Evolutionary conservation across 1,139 yeast species (phyloP), one percentile per base, ranked within the genome.

Genomic region (Candida sp.): DNA sequence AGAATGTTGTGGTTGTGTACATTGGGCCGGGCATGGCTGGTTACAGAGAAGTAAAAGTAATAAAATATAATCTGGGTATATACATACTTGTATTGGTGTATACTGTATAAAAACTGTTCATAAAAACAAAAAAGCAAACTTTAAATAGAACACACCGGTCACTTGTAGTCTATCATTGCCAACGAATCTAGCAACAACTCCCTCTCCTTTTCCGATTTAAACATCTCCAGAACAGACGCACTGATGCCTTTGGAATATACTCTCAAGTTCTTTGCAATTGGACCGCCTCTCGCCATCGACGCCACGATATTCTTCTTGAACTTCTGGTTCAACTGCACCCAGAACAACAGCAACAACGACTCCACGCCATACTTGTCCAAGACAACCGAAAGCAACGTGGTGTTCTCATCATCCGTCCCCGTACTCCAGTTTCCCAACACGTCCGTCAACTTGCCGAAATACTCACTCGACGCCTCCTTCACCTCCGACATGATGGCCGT

Each of bases 241-340:
- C 68, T 69, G n/a, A 88, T 75, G 0, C 78, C 80, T 9, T 77
- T 75, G 46, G 77, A 73, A 52, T 82, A 76, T 5, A 73, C 67
- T 54, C 70, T 71, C 58, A 90, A 68, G 53, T 84, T 80, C 62
- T 86, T 85, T 0, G 92, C 90, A 7, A 87, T 86, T 7, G 94
- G 93, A 0, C 96, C 96, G 46, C 96, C 96, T 60, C 89, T 78
- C 6, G 78, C 77, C 69, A 85, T 77, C 1, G 91, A 84, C 5
- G 86, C 86, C 9, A 81, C 85, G 35, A 90, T 76, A 50, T 80
- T 83, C 43, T 79, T 78, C 62, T 87, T 89, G 56, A 86, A 82
- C 31, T 72, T 77, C 6, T 68, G 55, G 1, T 68, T 54, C 35
- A 76, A 56, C 31, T 58, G 60, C 2, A 58, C 47, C 80, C 81